Conservation (phyloP, 78 protist genomes). For the Parvularia atlantis region DNA sequence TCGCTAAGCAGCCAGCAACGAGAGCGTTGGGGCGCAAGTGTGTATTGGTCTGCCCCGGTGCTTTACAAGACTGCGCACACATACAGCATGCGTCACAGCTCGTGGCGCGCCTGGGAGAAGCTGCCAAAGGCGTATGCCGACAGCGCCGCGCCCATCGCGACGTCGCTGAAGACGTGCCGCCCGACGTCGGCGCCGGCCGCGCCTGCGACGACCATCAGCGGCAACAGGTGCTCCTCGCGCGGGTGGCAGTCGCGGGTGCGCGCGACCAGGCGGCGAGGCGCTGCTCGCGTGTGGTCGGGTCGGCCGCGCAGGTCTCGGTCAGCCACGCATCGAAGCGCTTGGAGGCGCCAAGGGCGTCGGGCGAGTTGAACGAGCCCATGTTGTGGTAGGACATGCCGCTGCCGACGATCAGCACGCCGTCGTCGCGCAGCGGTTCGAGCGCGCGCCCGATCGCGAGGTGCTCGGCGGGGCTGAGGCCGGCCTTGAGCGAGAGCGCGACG, state of each 20-base stretch:
- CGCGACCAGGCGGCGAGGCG: not conserved
- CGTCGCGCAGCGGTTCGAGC: slow-evolving; percentile 21
- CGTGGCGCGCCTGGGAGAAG: too few species aligned
- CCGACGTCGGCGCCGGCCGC: too few species aligned
- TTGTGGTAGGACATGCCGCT: slow-evolving; percentile 22
- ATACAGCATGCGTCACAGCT: too few species aligned
- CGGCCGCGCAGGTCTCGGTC: too few species aligned
- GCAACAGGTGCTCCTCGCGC: slow-evolving; percentile 9
- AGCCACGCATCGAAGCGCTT: not conserved
- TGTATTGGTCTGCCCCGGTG: too few species aligned
- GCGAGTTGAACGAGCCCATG: not conserved
- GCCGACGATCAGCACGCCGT: slow-evolving; percentile 35
- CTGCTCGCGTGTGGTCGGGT: not conserved
- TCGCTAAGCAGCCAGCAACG: slow-evolving; percentile 4
- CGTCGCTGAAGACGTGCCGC: too few species aligned
- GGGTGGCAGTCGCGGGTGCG: not conserved
- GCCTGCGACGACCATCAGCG: slow-evolving; percentile 14
- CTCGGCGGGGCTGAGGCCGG: not conserved
- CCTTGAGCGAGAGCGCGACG: not conserved
- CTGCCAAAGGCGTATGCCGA: too few species aligned
- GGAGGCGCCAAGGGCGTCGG: not conserved
- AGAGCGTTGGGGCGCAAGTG: too few species aligned
- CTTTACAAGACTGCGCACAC: too few species aligned
- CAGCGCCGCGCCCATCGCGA: too few species aligned
- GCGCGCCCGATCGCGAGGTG: slow-evolving; percentile 32